phyloP scores from a whole-genome alignment of 306 rosid genomes.

The Senna siamea region DNA sequence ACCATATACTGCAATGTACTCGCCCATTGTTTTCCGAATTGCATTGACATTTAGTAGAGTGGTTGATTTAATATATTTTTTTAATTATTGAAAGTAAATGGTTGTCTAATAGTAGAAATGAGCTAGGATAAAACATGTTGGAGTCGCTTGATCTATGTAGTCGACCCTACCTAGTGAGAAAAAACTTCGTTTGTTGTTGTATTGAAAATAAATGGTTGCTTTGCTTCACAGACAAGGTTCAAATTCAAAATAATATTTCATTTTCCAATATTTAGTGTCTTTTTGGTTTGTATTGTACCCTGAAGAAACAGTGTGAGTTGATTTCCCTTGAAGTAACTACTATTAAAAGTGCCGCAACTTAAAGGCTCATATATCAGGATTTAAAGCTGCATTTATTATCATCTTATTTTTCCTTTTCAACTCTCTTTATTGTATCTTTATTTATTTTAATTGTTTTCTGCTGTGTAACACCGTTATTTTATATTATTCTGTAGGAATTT shows the following conservation, averaged over 20 bases:
- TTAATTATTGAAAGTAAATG: background rate
- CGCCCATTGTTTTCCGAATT: background rate
- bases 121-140: too few species aligned
- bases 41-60: conserved; percentile 3
- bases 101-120: too few species aligned
- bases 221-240: background rate
- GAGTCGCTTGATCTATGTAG: too few species aligned
- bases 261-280: background rate
- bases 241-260: background rate
- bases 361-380: background rate
- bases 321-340: background rate
- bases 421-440: background rate
- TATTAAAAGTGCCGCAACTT: background rate
- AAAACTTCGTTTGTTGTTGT: too few species aligned
- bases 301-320: background rate
- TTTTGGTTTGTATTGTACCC: background rate
- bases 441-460: background rate
- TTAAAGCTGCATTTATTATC: background rate
- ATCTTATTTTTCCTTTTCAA: conserved; percentile 1
- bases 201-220: background rate
- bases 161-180: too few species aligned
- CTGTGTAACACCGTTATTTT: background rate
- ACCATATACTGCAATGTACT: background rate
- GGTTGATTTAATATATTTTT: conserved; percentile 19
- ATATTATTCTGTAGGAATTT: background rate